Evolutionary conservation across 2,329 filamentous ascomycete genomes (phyloP).

Genomic region (Xylariomycetidae sp.): DNA sequence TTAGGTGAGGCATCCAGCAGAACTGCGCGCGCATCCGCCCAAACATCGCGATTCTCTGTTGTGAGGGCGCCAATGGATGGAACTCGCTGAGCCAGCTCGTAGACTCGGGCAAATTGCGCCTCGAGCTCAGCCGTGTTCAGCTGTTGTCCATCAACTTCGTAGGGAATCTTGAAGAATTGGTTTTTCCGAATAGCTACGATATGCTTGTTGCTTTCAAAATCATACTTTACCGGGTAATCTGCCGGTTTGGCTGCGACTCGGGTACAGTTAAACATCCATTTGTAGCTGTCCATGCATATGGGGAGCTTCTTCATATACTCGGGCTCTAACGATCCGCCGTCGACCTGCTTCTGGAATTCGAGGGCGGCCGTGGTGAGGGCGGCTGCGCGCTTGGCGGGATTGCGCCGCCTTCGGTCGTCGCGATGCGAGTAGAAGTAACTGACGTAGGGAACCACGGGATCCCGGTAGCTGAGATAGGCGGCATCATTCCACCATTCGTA

Average conservation of each 20-base stretch:
- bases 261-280: conserved; percentile 98
- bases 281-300: conserved; percentile 96
- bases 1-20: conserved; percentile 71
- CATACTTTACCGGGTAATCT: conserved; percentile 81
- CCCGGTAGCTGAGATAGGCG: conserved; percentile 88
- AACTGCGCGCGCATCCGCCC: conserved; percentile 76
- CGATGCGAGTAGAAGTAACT: conserved; percentile 99
- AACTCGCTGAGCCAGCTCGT: conserved; percentile 66
- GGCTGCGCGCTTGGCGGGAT: conserved; percentile 89
- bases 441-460: conserved; percentile 95
- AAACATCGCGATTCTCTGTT: conserved; percentile 87
- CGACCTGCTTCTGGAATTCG: conserved; percentile 93
- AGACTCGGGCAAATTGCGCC: conserved; percentile 80
- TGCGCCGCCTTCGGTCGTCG: conserved; percentile 81
- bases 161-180: conserved; percentile 89
- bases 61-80: conserved; percentile 81
- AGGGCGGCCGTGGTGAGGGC: conserved; percentile 81
- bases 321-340: conserved; percentile 76
- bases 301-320: conserved; percentile 99
- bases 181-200: conserved; percentile 91
- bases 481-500: conserved; percentile 97
- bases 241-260: conserved; percentile 77
- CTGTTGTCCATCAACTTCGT: conserved; percentile 77
- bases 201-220: conserved; percentile 71
- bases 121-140: conserved; percentile 88